Evolutionary conservation across 257 asterid species (phyloP).

Genomic region (Solanum bukasovii): DNA sequence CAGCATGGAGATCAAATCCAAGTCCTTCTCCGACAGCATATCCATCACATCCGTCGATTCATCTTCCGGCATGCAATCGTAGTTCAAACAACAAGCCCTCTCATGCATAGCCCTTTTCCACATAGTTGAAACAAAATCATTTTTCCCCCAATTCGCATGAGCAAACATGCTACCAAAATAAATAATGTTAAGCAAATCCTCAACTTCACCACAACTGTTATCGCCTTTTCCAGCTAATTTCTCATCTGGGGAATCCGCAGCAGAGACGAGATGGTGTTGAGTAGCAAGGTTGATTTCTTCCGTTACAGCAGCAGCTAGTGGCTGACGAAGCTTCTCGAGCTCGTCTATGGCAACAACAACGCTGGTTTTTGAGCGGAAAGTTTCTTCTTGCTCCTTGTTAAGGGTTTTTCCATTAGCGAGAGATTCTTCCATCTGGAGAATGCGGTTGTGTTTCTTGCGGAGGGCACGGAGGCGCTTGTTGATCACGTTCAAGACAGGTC

Average conservation of each 20-base stretch:
- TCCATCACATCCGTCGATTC: constrained; percentile 32
- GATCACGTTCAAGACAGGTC: constrained; percentile 61
- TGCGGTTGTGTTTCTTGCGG: constrained; percentile 64
- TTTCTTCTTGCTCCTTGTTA: constrained; percentile 78
- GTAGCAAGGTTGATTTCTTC: constrained; percentile 53
- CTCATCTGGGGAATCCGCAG: background rate
- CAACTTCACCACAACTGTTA: constrained; percentile 9
- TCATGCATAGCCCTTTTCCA: constrained; percentile 55
- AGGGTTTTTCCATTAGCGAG: constrained; percentile 50
- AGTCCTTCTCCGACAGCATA: constrained; percentile 55
- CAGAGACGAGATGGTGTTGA: background rate
- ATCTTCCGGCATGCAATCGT: constrained; percentile 82
- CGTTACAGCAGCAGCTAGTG: constrained; percentile 46
- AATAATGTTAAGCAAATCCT: constrained; percentile 55
- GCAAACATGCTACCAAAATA: constrained; percentile 66
- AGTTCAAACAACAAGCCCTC: constrained; percentile 74
- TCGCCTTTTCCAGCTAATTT: background rate
- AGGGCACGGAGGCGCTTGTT: constrained; percentile 79
- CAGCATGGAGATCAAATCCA: constrained; percentile 64
- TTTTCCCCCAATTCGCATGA: constrained; percentile 27
- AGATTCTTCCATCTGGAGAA: constrained; percentile 69
- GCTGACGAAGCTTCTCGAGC: constrained; percentile 66
- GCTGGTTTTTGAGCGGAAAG: constrained; percentile 51
- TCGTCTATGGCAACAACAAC: constrained; percentile 57
- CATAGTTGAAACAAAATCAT: constrained; percentile 17